Evolutionary conservation across 108 stramenopile genomes (phyloP), one percentile per base, ranked within the genome.

Genomic region (Parietichytrium sp.): DNA sequence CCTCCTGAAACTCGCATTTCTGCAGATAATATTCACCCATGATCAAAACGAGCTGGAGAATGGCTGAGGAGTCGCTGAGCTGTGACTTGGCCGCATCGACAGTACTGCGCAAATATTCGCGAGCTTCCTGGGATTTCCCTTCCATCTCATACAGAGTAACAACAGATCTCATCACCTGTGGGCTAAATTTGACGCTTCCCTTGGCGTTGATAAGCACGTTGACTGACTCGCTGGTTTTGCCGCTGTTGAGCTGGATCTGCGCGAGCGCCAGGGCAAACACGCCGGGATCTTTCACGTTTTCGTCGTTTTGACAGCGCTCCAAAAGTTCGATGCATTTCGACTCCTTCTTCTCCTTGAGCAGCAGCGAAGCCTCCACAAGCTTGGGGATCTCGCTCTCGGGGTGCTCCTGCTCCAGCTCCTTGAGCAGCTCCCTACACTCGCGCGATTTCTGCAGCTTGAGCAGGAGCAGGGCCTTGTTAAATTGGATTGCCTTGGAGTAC

Each of bases 251-350:
- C 61, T 72, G 61, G 2, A 25, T 45, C 42, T 72, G 61, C 13
- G 61, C 61, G 38, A n/a, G 61, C 29, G 61, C 61, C 23, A 72
- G 61, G 42, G 42, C 61, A 16, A 72, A 25, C n/a, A n/a, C n/a
- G n/a, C n/a, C n/a, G n/a, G n/a, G n/a, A n/a, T n/a, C n/a, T 42
- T 45, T 36, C 0, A 42, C 61, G 12, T 33, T 42, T n/a, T 25
- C 38, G 3, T 36, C 33, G 6, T 45, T 6, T 38, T 72, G 10
- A 25, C 20, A 10, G 0, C 8, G 20, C 1, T 72, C 61, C 33
- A 72, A 1, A 10, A 72, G 33, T 2, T n/a, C 15, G 20, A 45
- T 42, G 38, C 61, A 42, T 25, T 45, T 23, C 10, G 10, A 10
- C 20, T 33, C 15, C 20, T 72, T 72, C 16, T 42, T 42, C 23